These are phyloP conservation scores for Podaxis sp. DNA, from an alignment of 768 basidiomycete species.

Conservation along the genomic window DNA sequence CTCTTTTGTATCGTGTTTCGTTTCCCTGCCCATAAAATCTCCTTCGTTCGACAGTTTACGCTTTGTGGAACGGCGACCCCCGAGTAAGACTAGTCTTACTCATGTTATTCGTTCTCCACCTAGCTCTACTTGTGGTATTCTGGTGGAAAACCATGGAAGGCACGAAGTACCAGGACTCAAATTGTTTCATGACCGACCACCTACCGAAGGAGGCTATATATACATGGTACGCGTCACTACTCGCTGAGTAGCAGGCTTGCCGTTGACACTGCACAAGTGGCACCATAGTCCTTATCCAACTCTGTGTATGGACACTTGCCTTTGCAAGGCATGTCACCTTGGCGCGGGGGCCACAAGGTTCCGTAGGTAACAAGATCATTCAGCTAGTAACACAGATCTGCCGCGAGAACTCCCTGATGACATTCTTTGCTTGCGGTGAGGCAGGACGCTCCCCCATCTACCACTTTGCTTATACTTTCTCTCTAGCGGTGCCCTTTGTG, in stretches of 20 bases:
- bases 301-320: not conserved
- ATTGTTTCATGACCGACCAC: not conserved
- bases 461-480: not conserved
- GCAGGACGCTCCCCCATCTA: not conserved
- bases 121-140: not conserved
- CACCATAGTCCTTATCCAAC: not conserved
- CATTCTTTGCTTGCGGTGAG: conserved; percentile 1
- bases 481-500: not conserved
- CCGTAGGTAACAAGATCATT: too few species aligned
- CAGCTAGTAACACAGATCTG: not conserved
- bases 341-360: not conserved
- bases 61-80: not conserved
- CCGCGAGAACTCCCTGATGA: not conserved
- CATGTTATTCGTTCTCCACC: not conserved
- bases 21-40: not conserved
- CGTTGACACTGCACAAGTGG: not conserved
- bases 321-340: not conserved
- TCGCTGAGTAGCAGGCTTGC: not conserved
- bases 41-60: not conserved
- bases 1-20: too few species aligned
- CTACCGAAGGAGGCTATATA: not conserved
- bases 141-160: not conserved
- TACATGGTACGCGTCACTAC: not conserved
- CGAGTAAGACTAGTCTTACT: not conserved
- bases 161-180: not conserved